Conservation (phyloP, 2,329 filamentous ascomycete species). For the Juglanconis oblonga region DNA sequence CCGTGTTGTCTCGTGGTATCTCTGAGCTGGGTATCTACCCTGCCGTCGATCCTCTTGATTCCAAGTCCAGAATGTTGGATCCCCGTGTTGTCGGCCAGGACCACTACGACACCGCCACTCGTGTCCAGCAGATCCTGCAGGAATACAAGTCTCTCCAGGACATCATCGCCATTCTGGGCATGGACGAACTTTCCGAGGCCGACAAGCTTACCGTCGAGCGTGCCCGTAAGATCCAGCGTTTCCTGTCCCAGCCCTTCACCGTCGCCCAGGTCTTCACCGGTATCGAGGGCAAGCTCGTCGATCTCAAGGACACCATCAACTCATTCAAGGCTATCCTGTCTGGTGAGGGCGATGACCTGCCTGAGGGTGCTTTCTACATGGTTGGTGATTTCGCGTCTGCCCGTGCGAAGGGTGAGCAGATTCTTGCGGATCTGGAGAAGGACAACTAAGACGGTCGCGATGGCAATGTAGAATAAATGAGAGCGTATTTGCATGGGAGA, state of each 20-base stretch:
- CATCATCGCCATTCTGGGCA: slow-evolving; percentile 99
- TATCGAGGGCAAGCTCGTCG: slow-evolving; percentile 95
- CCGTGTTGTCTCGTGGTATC: slow-evolving; percentile 99
- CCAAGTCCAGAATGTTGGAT: slow-evolving; percentile 99
- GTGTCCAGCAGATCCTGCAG: slow-evolving; percentile 98
- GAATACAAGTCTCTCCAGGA: slow-evolving; percentile 99
- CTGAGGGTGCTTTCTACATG: slow-evolving; percentile 96
- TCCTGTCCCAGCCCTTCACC: slow-evolving; percentile 99
- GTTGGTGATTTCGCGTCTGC: slow-evolving; percentile 94
- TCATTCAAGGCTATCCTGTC: slow-evolving; percentile 97
- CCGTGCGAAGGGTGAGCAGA: slow-evolving; percentile 98
- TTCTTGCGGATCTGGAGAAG: slow-evolving; percentile 87
- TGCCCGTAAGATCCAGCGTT: slow-evolving; percentile 99
- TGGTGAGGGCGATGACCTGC: slow-evolving; percentile 93
- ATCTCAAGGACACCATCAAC: slow-evolving; percentile 96
- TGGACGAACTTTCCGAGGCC: slow-evolving; percentile 98
- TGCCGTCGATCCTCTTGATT: slow-evolving; percentile 98
- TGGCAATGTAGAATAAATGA: slow-evolving; percentile 28
- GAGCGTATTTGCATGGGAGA: slow-evolving; percentile 26
- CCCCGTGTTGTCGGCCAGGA: slow-evolving; percentile 97
- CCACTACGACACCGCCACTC: slow-evolving; percentile 92
- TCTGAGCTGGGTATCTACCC: slow-evolving; percentile 99
- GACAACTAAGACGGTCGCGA: slow-evolving; percentile 35
- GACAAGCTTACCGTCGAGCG: slow-evolving; percentile 99
- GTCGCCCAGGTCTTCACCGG: slow-evolving; percentile 77